phyloP scores from a whole-genome alignment of 2,329 filamentous ascomycete species.

The Calycina marina region DNA sequence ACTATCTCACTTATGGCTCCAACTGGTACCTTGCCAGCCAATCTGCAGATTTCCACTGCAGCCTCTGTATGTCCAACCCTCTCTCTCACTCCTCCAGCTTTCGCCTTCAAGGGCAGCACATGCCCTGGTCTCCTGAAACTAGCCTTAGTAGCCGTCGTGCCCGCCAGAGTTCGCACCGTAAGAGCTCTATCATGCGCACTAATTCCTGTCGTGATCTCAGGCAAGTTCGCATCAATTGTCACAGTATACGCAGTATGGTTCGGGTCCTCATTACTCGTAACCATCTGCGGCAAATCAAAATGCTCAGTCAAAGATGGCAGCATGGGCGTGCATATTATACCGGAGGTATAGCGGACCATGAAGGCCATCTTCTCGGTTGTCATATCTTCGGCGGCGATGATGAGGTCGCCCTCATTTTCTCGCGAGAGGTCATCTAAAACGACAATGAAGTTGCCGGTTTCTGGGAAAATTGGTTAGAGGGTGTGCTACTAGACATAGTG shows the following conservation, averaged over 20 bases:
- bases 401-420: constrained; percentile 97
- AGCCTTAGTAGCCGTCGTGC: constrained; percentile 33
- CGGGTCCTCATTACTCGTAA: constrained; percentile 56
- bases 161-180: constrained; percentile 65
- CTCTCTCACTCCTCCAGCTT: constrained; percentile 65
- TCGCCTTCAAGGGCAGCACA: constrained; percentile 70
- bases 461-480: constrained; percentile 26
- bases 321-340: constrained; percentile 82
- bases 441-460: constrained; percentile 80
- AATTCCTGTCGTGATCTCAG: constrained; percentile 75
- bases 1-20: constrained; percentile 86
- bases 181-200: constrained; percentile 74
- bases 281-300: constrained; percentile 83
- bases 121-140: constrained; percentile 77
- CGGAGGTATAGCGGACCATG: constrained; percentile 81
- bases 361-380: constrained; percentile 90
- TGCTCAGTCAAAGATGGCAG: constrained; percentile 49
- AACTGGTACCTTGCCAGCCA: constrained; percentile 64
- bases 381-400: constrained; percentile 75
- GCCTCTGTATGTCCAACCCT: constrained; percentile 86
- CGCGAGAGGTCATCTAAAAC: constrained; percentile 85
- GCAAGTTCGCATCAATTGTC: constrained; percentile 65
- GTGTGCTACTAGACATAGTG: not conserved
- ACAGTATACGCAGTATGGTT: constrained; percentile 89
- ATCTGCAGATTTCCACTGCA: constrained; percentile 72